Evolutionary conservation across 1,284 basidiomycete genomes (phyloP).

Genomic region (Cryptococcus hybrid): DNA sequence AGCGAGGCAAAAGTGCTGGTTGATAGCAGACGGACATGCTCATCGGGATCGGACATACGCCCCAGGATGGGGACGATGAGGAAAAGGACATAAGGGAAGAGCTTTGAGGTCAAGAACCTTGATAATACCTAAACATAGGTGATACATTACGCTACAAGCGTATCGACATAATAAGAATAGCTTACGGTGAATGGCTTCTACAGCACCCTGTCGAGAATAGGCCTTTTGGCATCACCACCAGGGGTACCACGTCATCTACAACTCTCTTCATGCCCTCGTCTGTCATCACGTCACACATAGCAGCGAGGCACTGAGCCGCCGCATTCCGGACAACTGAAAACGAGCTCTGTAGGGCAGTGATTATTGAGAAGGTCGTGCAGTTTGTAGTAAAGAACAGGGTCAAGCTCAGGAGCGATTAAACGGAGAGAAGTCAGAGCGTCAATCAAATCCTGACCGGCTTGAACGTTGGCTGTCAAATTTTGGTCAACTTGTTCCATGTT

Average conservation of each 20-base stretch:
- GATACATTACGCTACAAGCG: not conserved
- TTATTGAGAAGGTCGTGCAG: conserved; percentile 69
- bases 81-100: conserved; percentile 96
- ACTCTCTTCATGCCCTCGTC: conserved; percentile 82
- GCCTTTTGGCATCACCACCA: conserved; percentile 78
- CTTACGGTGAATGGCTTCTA: conserved; percentile 87
- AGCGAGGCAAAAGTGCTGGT: conserved; percentile 96
- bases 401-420: conserved; percentile 73
- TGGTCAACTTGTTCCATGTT: conserved; percentile 18
- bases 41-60: conserved; percentile 94
- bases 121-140: conserved; percentile 68
- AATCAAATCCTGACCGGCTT: conserved; percentile 81
- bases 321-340: conserved; percentile 87
- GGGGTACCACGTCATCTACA: conserved; percentile 80
- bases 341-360: conserved; percentile 72
- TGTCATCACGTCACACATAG: conserved; percentile 81
- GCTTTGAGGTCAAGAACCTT: conserved; percentile 90
- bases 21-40: conserved; percentile 84
- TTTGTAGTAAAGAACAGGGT: conserved; percentile 66
- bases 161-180: conserved; percentile 15
- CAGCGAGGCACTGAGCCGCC: conserved; percentile 82
- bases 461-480: conserved; percentile 9
- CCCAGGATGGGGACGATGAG: conserved; percentile 94
- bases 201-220: conserved; percentile 80
- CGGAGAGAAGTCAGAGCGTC: conserved; percentile 90